Base-by-base conservation (phyloP, 2,329 filamentous ascomycete genomes). In the Waltergamsia citrina region DNA sequence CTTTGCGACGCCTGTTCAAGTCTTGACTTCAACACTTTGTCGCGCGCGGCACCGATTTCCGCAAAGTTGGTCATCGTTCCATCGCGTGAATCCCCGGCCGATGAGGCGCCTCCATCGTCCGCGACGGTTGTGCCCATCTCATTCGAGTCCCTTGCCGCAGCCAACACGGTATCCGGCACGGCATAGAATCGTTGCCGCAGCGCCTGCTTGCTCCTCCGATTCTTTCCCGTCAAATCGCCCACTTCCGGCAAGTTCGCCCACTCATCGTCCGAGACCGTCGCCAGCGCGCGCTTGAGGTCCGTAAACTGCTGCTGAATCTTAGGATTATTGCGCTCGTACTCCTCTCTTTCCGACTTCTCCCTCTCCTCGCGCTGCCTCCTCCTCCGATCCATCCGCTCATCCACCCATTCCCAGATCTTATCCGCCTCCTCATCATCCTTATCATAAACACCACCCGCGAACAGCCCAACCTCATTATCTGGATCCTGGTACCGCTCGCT, bases 281-380 rank as follows among this genome's bases (percentile, higher is more conserved):
- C 81, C 24, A 98, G 71, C 5, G 85, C 86, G 50, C 93, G 77
- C 61, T 98, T 98, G 33, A 96, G 65, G 49, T 96, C 92, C 53
- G 88, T 87, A 56, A 98, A 98, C 57, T 98, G 92, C 46, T 95
- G 85, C 53, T 94, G 85, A 34, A 98, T 95, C 62, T 96, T 98
- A 11, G 92, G 92, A 55, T 98, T 96, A 57, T 94, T 90, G 47
- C 82, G 79, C 65, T 98, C 90, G 71, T 94, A 94, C 51, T 96
- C 88, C 54, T 94, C 86, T 57, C 73, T 78, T 67, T 98, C 90
- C 64, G 85, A 74, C 56, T 83, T 69, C 60, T 98, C 92, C 57
- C 92, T 86, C 54, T 81, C 82, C 82, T 98, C 92, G 76, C 92
- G 94, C 75, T 90, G 79, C 46, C 74, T 73, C 65, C 82, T 93